Evolutionary conservation across 2,329 filamentous ascomycete species (phyloP).

Genomic region (Trichoderma polysporum): DNA sequence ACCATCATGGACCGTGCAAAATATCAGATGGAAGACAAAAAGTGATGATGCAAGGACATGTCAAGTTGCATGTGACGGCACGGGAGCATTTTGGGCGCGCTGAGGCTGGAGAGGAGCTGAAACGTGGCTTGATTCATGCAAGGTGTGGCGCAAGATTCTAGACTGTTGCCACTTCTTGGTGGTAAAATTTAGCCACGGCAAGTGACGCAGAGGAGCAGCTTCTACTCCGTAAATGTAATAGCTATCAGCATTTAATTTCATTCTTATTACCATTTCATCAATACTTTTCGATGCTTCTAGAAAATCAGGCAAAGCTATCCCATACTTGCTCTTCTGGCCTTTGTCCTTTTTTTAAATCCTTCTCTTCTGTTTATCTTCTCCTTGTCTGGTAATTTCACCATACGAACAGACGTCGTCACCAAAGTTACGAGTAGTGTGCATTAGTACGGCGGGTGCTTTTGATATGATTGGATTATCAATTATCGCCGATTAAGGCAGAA

Average conservation of each 20-base stretch:
- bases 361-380: background rate
- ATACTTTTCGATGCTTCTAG: background rate
- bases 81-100: background rate
- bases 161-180: background rate
- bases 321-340: background rate
- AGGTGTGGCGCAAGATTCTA: background rate
- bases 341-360: background rate
- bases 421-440: background rate
- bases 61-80: conserved; percentile 10
- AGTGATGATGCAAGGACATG: background rate
- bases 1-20: background rate
- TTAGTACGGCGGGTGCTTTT: background rate
- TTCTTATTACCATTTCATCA: background rate
- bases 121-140: conserved; percentile 5
- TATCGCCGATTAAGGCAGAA: background rate
- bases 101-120: background rate
- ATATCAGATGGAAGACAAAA: background rate
- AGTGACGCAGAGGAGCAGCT: background rate
- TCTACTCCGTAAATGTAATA: too few relatives aligned
- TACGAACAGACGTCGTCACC: background rate
- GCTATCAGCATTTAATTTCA: background rate
- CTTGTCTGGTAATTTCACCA: background rate
- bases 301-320: background rate
- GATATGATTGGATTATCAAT: conserved; percentile 17
- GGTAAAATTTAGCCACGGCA: conserved; percentile 2